Percentiles rank a stretch among this genome's conserved stretches.
Conservation (phyloP, 2,329 filamentous ascomycete genomes). For the Ophiostoma ulmi region DNA sequence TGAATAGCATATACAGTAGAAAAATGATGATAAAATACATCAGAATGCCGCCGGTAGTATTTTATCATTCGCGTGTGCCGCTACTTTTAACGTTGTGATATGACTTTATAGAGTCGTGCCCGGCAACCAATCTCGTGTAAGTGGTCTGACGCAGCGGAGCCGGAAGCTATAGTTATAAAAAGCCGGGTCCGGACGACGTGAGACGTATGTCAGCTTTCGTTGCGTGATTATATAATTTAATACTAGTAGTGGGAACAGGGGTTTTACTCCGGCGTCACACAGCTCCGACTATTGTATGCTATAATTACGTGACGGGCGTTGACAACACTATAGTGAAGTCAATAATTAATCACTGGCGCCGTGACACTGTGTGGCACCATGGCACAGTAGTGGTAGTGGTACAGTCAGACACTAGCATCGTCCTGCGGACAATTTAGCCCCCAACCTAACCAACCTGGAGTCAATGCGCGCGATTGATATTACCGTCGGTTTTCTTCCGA, state of each 20-base stretch:
- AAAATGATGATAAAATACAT: not conserved
- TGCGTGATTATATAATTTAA: not conserved
- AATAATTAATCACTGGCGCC: not conserved
- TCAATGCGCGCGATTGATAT: slow-evolving; percentile 9
- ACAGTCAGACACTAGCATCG: not conserved
- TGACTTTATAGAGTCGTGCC: not conserved
- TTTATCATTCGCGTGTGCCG: not conserved
- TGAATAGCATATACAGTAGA: not conserved
- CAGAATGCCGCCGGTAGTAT: not conserved
- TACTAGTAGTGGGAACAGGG: not conserved
- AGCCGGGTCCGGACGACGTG: not conserved
- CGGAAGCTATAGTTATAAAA: not conserved
- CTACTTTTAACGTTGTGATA: not conserved
- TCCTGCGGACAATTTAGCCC: slow-evolving; percentile 31
- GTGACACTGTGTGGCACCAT: slow-evolving; percentile 2
- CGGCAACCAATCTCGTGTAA: not conserved
- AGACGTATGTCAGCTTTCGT: not conserved
- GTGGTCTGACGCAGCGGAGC: not conserved
- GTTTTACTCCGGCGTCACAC: not conserved
- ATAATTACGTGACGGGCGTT: too few species aligned
- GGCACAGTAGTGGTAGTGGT: not conserved
- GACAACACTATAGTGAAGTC: too few species aligned
- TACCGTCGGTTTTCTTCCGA: not conserved
- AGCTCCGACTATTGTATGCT: too few species aligned
- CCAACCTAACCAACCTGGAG: slow-evolving; percentile 2